Evolutionary conservation across 163 green algal genomes (phyloP).

Genomic region (Scenedesmus sp.): DNA sequence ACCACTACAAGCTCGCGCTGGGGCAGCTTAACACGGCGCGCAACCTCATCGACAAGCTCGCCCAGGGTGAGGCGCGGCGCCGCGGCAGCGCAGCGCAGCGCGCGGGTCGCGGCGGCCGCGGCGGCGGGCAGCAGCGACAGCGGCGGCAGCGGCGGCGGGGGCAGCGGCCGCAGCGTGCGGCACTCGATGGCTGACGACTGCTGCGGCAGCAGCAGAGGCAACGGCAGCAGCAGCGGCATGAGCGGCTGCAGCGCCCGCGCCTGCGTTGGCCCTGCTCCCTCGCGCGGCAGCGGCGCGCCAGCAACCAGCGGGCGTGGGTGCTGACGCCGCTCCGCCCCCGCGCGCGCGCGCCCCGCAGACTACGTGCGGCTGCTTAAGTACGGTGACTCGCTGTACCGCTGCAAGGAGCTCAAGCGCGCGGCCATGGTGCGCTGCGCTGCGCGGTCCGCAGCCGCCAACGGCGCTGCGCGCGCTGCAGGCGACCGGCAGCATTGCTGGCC

Average conservation of each 20-base stretch:
- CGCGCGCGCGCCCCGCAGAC: no score
- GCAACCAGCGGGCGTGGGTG: no score
- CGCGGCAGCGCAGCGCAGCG: neutral
- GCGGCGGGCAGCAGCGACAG: neutral
- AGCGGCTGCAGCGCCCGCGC: neutral
- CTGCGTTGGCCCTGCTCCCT: no score
- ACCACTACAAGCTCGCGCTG: conserved; percentile 99
- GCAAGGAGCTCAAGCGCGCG: conserved; percentile 98
- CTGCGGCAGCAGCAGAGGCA: no score
- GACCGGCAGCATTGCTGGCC: neutral
- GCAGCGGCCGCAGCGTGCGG: neutral
- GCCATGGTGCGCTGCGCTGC: conserved; percentile 90
- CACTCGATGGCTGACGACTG: neutral
- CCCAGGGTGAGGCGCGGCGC: conserved; percentile 69
- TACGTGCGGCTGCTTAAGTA: conserved; percentile 99
- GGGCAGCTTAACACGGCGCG: conserved; percentile 95
- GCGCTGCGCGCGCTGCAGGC: neutral
- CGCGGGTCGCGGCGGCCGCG: neutral
- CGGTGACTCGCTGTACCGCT: conserved; percentile 98
- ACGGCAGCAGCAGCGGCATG: no score
- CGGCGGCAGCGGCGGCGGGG: neutral
- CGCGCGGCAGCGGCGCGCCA: no score
- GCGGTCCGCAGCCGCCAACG: no score
- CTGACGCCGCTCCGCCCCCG: no score
- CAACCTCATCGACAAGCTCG: conserved; percentile 94